Conservation (phyloP, 2,329 filamentous ascomycete species). For the Didymella keratinophila region DNA sequence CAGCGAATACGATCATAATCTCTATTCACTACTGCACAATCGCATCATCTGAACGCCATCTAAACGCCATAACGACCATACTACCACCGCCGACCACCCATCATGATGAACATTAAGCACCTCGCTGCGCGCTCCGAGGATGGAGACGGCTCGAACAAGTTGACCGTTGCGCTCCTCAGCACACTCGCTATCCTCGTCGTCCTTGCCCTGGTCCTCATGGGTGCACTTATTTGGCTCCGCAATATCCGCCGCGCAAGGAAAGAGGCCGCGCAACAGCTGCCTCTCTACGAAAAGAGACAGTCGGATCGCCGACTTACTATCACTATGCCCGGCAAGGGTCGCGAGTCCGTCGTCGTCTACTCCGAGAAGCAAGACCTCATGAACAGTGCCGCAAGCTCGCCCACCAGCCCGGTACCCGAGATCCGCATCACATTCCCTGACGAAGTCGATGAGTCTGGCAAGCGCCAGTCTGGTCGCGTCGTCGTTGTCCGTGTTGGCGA, state of each 20-base stretch:
- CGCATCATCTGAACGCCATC: slow-evolving; percentile 31
- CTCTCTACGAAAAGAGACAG: slow-evolving; percentile 69
- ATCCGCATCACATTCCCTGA: slow-evolving; percentile 99
- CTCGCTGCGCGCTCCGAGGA: slow-evolving; percentile 59
- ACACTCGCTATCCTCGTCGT: slow-evolving; percentile 80
- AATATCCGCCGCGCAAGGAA: slow-evolving; percentile 63
- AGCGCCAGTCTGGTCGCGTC: slow-evolving; percentile 82
- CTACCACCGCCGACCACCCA: slow-evolving; percentile 22
- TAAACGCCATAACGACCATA: slow-evolving; percentile 34
- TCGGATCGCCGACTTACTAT: slow-evolving; percentile 67
- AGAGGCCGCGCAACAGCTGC: slow-evolving; percentile 62
- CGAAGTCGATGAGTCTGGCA: slow-evolving; percentile 85
- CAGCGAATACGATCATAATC: slow-evolving; percentile 43
- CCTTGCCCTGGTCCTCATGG: slow-evolving; percentile 72
- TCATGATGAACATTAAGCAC: slow-evolving; percentile 57
- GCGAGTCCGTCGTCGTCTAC: slow-evolving; percentile 77
- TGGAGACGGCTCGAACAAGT: slow-evolving; percentile 61
- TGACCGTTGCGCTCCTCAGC: slow-evolving; percentile 79
- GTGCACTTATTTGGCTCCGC: slow-evolving; percentile 75
- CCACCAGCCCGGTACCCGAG: slow-evolving; percentile 83
- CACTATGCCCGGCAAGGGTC: slow-evolving; percentile 55
- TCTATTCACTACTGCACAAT: slow-evolving; percentile 21
- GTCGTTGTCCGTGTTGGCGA: slow-evolving; percentile 93
- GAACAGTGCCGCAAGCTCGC: slow-evolving; percentile 75
- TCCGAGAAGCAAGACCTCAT: slow-evolving; percentile 82